Evolutionary conservation across 495 filamentous ascomycete genomes (phyloP).

Genomic region (Daldinia childiae): DNA sequence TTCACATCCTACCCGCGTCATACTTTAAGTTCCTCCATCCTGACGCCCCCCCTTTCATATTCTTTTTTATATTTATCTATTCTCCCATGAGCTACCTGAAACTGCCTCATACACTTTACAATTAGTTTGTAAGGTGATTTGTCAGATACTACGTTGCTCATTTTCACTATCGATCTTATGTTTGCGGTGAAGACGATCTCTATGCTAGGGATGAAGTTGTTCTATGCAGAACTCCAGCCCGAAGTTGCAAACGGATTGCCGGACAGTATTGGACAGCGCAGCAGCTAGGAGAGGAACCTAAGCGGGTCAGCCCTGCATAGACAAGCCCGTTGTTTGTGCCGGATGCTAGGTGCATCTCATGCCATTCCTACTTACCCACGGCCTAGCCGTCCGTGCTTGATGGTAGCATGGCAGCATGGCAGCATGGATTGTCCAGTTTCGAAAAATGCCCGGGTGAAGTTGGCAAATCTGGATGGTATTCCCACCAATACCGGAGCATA

Average conservation of each 20-base stretch:
- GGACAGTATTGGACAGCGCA: slow-evolving; percentile 28
- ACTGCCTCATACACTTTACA: slow-evolving; percentile 3
- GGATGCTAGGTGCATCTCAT: background rate
- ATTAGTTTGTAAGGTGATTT: slow-evolving; percentile 2
- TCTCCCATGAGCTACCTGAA: slow-evolving; percentile 5
- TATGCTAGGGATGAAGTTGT: slow-evolving; percentile 33
- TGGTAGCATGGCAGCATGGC: slow-evolving; percentile 26
- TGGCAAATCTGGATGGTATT: slow-evolving; percentile 36
- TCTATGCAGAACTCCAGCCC: slow-evolving; percentile 31
- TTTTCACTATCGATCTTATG: slow-evolving; percentile 9
- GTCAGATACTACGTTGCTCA: slow-evolving; percentile 24
- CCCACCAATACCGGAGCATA: slow-evolving; percentile 32
- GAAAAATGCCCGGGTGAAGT: slow-evolving; percentile 38
- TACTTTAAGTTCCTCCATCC: background rate
- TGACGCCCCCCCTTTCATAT: slow-evolving; percentile 11
- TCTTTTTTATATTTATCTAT: slow-evolving; percentile 11
- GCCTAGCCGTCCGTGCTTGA: slow-evolving; percentile 17
- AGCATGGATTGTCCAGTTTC: slow-evolving; percentile 28
- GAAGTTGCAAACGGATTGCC: slow-evolving; percentile 18
- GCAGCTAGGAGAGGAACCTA: slow-evolving; percentile 19
- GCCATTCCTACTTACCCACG: background rate
- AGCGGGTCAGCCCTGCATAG: slow-evolving; percentile 35
- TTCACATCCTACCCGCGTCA: slow-evolving; percentile 14
- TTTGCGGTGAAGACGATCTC: slow-evolving; percentile 16
- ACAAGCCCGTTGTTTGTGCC: slow-evolving; percentile 27